Evolutionary conservation across 805 yeast species (phyloP), one percentile per base, ranked within the genome.

Genomic region (Jamesozyma spencerorum): DNA sequence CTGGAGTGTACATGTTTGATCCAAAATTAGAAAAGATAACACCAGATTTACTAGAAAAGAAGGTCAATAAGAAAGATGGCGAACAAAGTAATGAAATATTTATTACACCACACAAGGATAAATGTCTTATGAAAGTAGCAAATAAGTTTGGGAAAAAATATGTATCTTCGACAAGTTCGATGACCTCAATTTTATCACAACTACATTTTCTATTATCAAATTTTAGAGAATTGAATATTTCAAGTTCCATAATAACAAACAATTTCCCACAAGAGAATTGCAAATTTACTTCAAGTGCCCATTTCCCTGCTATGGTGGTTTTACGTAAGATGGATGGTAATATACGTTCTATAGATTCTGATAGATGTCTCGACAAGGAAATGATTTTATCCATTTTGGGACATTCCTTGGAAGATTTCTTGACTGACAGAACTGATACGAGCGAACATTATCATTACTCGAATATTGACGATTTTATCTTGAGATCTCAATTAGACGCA

Each of bases 401-500:
- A 0, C 82, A 81, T 47, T 72, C 84, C 2, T 61, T 88, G 49
- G 97, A 92, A 61, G 70, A 78, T 13, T 70, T 85, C 56, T 65
- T 90, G 18, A 44, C 56, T 7, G 48, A 39, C 6, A 20, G 45
- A 13, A 38, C 31, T 7, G 40, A 39, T 4, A 12, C 11, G 2
- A 44, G 50, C 4, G 63, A 55, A 38, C 48, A 70, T n/a, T 88
- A 87, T 56, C 88, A 87, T 56, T 88, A 85, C 59, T 77, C 94
- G 5, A 62, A 64, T 30, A 64, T 75, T 41, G 86, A 81, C 3
- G 69, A 72, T 32, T 84, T 92, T 51, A 55, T 90, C 12, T 71
- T 90, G 75, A 70, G 97, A 47, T 90, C 97, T 0, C 97, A 90
- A 60, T 68, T 92, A 36, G 98, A 90, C 62, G 86, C 96, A 44